Conservation (phyloP, 768 basidiomycete genomes). For the Suillus fuscotomentosus region DNA sequence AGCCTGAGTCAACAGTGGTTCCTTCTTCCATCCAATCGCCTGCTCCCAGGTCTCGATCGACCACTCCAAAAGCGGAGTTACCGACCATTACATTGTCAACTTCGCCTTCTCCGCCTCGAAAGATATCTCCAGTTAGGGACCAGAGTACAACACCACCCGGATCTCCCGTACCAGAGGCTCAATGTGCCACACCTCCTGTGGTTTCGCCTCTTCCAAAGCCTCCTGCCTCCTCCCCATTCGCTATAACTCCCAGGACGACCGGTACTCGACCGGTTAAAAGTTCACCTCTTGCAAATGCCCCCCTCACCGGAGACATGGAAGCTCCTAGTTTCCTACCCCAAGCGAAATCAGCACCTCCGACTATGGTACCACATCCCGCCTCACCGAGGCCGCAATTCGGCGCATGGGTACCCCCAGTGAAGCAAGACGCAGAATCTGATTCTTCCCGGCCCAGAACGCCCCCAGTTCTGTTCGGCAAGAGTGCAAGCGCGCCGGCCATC, state of each 20-base stretch:
- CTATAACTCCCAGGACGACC: slow-evolving; percentile 51
- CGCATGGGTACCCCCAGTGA: slow-evolving; percentile 24
- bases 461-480: slow-evolving; percentile 36
- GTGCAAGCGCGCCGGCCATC: slow-evolving; percentile 19
- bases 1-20: slow-evolving; percentile 22
- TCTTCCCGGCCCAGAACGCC: slow-evolving; percentile 46
- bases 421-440: slow-evolving; percentile 22
- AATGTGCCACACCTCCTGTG: slow-evolving; percentile 15
- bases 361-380: slow-evolving; percentile 35
- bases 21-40: slow-evolving; percentile 34
- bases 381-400: slow-evolving; percentile 41
- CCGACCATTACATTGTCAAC: slow-evolving; percentile 37
- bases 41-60: slow-evolving; percentile 50
- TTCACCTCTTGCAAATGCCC: slow-evolving; percentile 65
- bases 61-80: slow-evolving; percentile 56
- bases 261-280: slow-evolving; percentile 66
- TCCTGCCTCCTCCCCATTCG: slow-evolving; percentile 37
- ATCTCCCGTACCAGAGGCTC: slow-evolving; percentile 50
- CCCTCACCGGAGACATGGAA: slow-evolving; percentile 45
- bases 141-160: slow-evolving; percentile 63
- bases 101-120: slow-evolving; percentile 31
- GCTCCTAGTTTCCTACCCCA: slow-evolving; percentile 12
- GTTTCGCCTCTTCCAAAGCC: slow-evolving; percentile 17
- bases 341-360: slow-evolving; percentile 19
- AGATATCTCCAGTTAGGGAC: slow-evolving; percentile 34